phyloP scores from a whole-genome alignment of 2,329 filamentous ascomycete genomes.

The Cladosporium halotolerans region DNA sequence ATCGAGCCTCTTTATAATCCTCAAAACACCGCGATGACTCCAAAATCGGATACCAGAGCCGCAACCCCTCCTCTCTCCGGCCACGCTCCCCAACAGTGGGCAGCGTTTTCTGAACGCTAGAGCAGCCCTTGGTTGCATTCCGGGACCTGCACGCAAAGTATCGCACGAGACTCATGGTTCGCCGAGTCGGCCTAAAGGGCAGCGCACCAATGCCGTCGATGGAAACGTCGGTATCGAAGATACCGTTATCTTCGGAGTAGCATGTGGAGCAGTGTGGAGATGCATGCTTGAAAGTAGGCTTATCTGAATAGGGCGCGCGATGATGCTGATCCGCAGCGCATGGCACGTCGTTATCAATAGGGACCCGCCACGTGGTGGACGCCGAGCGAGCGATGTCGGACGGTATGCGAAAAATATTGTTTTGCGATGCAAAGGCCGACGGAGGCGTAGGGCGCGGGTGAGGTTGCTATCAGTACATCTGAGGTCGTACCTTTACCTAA shows the following conservation, averaged over 20 bases:
- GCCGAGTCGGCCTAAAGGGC: neutral
- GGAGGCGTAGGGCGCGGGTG: neutral
- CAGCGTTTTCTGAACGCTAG: too few species aligned
- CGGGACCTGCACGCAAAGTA: too few species aligned
- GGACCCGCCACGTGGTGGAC: neutral
- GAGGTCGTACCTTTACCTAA: too few species aligned
- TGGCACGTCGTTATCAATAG: constrained; percentile 1
- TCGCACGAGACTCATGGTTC: too few species aligned
- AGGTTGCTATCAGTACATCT: neutral
- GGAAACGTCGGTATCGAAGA: neutral
- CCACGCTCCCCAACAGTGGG: too few species aligned
- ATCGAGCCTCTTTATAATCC: too few species aligned
- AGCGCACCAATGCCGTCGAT: neutral
- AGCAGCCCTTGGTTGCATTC: too few species aligned
- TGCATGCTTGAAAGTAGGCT: neutral
- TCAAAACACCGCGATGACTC: too few species aligned
- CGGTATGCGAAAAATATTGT: neutral
- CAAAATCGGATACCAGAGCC: too few species aligned
- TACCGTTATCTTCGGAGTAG: constrained; percentile 4
- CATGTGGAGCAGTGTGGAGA: constrained; percentile 3
- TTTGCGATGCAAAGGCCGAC: neutral
- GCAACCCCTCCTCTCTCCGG: too few species aligned
- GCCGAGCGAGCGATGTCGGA: neutral
- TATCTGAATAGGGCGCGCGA: neutral
- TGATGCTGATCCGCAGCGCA: too few species aligned